Evolutionary conservation across 2,329 filamentous ascomycete species (phyloP).

Genomic region (Didymosphaeria variabile): DNA sequence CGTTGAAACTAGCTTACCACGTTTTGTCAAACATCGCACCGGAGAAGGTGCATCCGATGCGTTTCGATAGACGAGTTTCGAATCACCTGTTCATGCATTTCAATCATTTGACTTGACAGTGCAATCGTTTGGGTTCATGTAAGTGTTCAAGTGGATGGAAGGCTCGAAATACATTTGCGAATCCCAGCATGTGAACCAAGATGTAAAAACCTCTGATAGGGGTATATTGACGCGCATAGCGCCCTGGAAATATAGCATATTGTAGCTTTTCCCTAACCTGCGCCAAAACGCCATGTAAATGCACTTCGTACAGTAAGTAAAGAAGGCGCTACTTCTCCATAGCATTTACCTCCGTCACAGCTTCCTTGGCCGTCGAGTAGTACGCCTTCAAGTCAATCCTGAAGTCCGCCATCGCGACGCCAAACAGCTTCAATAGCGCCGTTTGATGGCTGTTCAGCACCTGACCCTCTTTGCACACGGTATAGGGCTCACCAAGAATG

Average conservation of each 20-base stretch:
- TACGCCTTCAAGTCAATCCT: conserved; percentile 79
- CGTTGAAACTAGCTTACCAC: background rate
- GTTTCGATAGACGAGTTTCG: background rate
- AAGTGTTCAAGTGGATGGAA: background rate
- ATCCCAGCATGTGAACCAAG: background rate
- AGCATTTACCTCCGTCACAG: conserved; percentile 61
- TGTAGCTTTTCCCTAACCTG: conserved; percentile 11
- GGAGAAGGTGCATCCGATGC: background rate
- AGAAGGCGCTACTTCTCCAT: conserved; percentile 52
- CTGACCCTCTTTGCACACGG: conserved; percentile 85
- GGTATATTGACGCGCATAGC: conserved; percentile 16
- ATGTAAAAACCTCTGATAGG: conserved; percentile 11
- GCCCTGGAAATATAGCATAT: background rate
- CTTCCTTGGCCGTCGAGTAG: conserved; percentile 42
- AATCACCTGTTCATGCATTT: background rate
- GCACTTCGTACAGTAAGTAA: background rate
- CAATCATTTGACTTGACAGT: background rate
- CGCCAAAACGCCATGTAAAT: conserved; percentile 17
- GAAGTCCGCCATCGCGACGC: conserved; percentile 90
- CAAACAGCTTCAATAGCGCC: conserved; percentile 91
- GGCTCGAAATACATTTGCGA: background rate
- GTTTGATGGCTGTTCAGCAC: conserved; percentile 91
- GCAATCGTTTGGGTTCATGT: background rate
- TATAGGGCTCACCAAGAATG: conserved; percentile 75
- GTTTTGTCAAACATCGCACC: background rate